These are phyloP conservation scores for Lithospermum erythrorhizon DNA, from an alignment of 257 asterid species.

Conservation along the genomic window DNA sequence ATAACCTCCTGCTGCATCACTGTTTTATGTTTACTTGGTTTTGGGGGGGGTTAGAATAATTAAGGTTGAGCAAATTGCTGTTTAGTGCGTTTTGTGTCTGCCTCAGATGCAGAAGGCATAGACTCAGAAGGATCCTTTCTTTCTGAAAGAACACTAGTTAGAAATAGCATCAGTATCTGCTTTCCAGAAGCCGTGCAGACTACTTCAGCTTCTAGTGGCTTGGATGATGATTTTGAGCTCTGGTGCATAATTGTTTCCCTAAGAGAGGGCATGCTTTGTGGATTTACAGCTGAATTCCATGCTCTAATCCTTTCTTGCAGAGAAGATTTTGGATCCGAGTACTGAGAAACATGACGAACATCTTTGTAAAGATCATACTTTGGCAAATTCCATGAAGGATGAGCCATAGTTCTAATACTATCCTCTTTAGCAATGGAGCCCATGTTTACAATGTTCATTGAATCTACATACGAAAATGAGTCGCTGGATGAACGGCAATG, in stretches of 20 bases:
- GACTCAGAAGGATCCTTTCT: slow-evolving; percentile 45
- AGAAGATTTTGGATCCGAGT: slow-evolving; percentile 33
- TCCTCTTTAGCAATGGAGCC: slow-evolving; percentile 18
- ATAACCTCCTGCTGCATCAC: too few species aligned
- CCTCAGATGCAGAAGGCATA: slow-evolving; percentile 46
- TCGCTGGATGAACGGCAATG: slow-evolving; percentile 95
- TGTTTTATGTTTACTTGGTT: not conserved
- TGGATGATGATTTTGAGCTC: slow-evolving; percentile 29
- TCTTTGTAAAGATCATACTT: slow-evolving; percentile 48
- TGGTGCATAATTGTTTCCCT: slow-evolving; percentile 20
- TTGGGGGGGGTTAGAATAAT: slow-evolving; percentile 1
- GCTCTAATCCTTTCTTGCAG: slow-evolving; percentile 42
- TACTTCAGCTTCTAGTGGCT: slow-evolving; percentile 47
- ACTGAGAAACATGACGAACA: slow-evolving; percentile 34
- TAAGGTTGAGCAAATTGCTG: slow-evolving; percentile 43
- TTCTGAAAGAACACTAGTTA: slow-evolving; percentile 38
- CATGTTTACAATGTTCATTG: slow-evolving; percentile 10
- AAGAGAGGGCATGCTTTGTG: slow-evolving; percentile 42
- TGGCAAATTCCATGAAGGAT: slow-evolving; percentile 65
- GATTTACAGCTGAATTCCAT: slow-evolving; percentile 37
- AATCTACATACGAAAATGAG: slow-evolving; percentile 67
- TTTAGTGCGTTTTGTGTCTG: slow-evolving; percentile 83
- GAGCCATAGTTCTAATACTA: slow-evolving; percentile 23
- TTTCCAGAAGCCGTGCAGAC: slow-evolving; percentile 36
- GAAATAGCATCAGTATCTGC: slow-evolving; percentile 52